Conservation (phyloP, 73 alveolate species). For the Stentor roeselii region DNA sequence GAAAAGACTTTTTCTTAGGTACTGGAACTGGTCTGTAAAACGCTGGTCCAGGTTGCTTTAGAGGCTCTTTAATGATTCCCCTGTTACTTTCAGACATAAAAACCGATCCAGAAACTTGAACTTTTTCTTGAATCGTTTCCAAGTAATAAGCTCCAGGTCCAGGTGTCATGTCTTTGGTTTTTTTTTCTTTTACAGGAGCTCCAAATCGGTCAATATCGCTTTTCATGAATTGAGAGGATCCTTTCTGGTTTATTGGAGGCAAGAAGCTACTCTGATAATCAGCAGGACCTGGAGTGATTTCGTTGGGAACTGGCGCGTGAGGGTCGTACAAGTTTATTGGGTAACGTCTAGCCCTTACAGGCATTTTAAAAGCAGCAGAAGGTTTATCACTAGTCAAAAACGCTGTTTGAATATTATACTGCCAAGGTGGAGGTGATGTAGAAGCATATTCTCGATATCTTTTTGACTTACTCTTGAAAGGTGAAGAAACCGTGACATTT, state of each 20-base stretch:
- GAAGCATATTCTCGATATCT: too few species aligned
- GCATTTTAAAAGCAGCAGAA: slow-evolving; percentile 26
- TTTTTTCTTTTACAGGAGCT: not conserved
- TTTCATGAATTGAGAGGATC: not conserved
- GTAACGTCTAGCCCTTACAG: slow-evolving; percentile 4
- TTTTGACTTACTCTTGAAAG: too few species aligned
- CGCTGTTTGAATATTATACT: too few species aligned
- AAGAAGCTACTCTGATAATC: not conserved
- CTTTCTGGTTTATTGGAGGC: too few species aligned
- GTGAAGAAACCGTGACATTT: too few species aligned
- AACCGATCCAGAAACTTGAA: not conserved
- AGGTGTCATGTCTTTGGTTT: not conserved
- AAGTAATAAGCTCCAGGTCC: slow-evolving; percentile 11
- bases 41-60: slow-evolving; percentile 23
- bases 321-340: slow-evolving; percentile 19
- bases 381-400: too few species aligned
- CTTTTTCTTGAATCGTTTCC: not conserved
- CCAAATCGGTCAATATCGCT: slow-evolving; percentile 27
- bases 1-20: slow-evolving; percentile 16
- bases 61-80: not conserved
- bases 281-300: slow-evolving; percentile 20
- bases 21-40: slow-evolving; percentile 12
- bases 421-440: too few species aligned
- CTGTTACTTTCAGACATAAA: slow-evolving; percentile 13
- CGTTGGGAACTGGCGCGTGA: not conserved